These are phyloP conservation scores for Crithidia sp. DNA, from an alignment of 208 protist species.

Conservation along the genomic window DNA sequence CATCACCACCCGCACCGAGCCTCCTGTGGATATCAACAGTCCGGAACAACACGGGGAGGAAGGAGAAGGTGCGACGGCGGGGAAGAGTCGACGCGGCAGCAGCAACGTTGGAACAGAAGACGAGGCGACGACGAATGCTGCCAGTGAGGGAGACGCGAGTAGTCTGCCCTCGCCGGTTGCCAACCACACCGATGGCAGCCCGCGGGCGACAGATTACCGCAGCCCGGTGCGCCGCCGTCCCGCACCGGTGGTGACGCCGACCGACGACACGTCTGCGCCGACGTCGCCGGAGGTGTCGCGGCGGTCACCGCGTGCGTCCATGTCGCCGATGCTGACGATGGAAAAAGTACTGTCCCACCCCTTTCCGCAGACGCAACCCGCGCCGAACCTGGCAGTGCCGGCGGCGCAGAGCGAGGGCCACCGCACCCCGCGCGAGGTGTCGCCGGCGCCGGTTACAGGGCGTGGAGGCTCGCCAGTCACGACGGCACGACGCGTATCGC, in stretches of 20 bases:
- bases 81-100: not conserved
- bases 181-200: constrained; percentile 15
- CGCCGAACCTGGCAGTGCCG: not conserved
- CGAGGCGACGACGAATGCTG: not conserved
- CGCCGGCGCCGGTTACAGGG: constrained; percentile 5
- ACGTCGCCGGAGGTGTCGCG: constrained; percentile 1
- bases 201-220: constrained; percentile 29
- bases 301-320: not conserved
- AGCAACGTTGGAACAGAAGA: not conserved
- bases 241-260: constrained; percentile 1
- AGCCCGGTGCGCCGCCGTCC: constrained; percentile 29
- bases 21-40: not conserved
- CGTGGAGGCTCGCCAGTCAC: constrained; percentile 1
- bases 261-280: constrained; percentile 6
- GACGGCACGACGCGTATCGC: not conserved
- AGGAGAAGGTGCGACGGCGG: not conserved
- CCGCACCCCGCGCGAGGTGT: constrained; percentile 15
- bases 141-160: not conserved
- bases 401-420: not conserved
- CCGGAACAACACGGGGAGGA: not conserved
- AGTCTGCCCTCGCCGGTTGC: not conserved
- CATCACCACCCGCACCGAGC: constrained; percentile 10
- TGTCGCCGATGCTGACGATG: not conserved
- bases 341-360: not conserved
- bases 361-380: constrained; percentile 1